Evolutionary conservation across 2,329 filamentous ascomycete genomes (phyloP).

Genomic region (Lecanicillium sp.): DNA sequence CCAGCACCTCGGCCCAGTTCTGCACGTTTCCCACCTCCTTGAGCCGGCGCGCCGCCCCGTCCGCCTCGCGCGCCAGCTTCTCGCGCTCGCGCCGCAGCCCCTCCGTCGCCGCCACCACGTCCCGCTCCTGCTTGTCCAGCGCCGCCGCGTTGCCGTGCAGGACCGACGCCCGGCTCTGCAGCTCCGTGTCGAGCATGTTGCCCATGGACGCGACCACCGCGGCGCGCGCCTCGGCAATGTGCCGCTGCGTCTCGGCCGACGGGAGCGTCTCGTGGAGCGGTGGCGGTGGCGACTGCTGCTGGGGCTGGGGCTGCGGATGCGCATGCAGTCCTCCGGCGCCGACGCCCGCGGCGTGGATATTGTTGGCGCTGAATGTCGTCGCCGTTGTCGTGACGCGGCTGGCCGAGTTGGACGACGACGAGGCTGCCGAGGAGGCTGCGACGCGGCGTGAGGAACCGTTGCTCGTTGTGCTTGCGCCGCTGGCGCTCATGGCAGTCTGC

Average conservation of each 20-base stretch:
- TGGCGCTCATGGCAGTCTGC: constrained; percentile 1
- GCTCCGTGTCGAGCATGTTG: constrained; percentile 62
- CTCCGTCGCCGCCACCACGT: constrained; percentile 54
- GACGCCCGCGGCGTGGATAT: not conserved
- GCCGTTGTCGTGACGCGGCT: constrained; percentile 1
- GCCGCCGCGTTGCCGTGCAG: constrained; percentile 64
- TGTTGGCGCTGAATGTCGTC: not conserved
- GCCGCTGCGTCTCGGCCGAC: constrained; percentile 36
- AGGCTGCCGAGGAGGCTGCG: not conserved
- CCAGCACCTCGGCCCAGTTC: constrained; percentile 82
- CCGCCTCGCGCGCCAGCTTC: constrained; percentile 58
- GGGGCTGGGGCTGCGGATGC: constrained; percentile 4
- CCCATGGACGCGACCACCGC: constrained; percentile 59
- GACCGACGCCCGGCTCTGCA: constrained; percentile 60
- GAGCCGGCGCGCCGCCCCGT: constrained; percentile 55
- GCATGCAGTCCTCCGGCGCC: not conserved
- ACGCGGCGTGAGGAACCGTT: constrained; percentile 5
- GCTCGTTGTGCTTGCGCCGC: constrained; percentile 9
- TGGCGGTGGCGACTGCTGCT: constrained; percentile 17
- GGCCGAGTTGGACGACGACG: not conserved
- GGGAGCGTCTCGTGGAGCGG: constrained; percentile 33
- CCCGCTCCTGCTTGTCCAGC: constrained; percentile 61
- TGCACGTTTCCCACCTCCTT: constrained; percentile 79
- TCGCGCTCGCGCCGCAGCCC: constrained; percentile 58
- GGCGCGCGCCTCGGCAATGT: constrained; percentile 50